Base-by-base conservation (phyloP, 2,329 filamentous ascomycete species). In the Aureobasidium namibiae region DNA sequence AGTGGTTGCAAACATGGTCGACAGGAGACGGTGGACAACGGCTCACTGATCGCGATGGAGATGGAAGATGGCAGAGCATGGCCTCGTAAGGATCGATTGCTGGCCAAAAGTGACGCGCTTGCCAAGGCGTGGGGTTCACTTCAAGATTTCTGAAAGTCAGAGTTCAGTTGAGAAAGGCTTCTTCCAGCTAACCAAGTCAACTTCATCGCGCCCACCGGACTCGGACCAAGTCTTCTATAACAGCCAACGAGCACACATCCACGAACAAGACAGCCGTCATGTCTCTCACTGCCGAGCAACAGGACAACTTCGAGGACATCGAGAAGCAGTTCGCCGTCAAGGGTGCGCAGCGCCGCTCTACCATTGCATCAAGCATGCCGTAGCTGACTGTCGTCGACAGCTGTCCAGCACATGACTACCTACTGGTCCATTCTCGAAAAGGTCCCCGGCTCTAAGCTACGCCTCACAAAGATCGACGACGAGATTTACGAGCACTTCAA, bases 241-340 rank as follows among this genome's bases (percentile, higher is more conserved):
- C 14, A 50, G 26, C n/a, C 21, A 24, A 13, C 31, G 18, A 34
- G 29, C 44, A 9, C 31, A 24, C 6, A 24, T 8, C 2, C 48
- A 26, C 26, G 8, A 39, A n/a, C 34, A 52, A 13, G 10, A n/a
- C 23, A 31, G 9, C 11, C 48, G 56, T 11, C 16, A 74, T 74
- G 72, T 72, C 72, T 66, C 67, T 72, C 64, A 73, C 74, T 62
- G 65, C 76, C 16, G 83, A 88, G 69, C 75, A 84, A 71, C 83
- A 84, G 36, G 82, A 87, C 70, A 89, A 89, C 74, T 70, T 68
- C 56, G 70, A 73, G 60, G 70, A 73, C 89, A 96, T 99, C 73
- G 94, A 99, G 82, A 96, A 96, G 82, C 94, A 97, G 75, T 99
- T 99, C 70, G 94, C 94, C 31, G 94, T 99, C 68, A 97, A 97